Base-by-base conservation (phyloP, 257 asterid genomes). In the Fraxinus pennsylvanica region DNA sequence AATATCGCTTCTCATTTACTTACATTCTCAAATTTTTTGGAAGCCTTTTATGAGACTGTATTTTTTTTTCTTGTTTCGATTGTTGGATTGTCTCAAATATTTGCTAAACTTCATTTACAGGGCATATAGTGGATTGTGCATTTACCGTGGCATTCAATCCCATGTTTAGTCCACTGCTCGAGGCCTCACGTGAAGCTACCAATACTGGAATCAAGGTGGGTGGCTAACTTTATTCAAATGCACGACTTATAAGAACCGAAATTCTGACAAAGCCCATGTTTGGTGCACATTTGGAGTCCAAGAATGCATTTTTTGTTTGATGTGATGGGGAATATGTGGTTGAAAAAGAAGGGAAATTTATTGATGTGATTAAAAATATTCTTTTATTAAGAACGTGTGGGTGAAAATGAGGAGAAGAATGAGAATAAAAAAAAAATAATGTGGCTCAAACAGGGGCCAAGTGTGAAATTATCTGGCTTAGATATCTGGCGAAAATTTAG, bases 121-220 rank as follows among this genome's bases (percentile, higher is more conserved):
- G 99, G 78, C 98, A 81, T 78, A 96, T 96, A 29, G 91, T 96
- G 66, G 99, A 96, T 83, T 93, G 97, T 87, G 98, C 99, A 72
- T 96, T 96, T 84, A 96, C 98, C 36, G 86, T 93, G 84, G 97
- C 99, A 52, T 96, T 96, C 89, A 96, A 96, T 75, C 99, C 99
- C 78, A 96, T 96, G 96, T 96, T 87, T 78, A 77, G 91, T 82
- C 98, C 97, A 5, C 93, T 96, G 75, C 96, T 96, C 74, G 97
- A 93, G 88, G 98, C 99, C 71, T 86, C 99, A 65, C 96, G 97
- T n/a, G 99, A 96, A 89, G 98, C 99, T 81, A 96, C 99, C 5
- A 84, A 96, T 86, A 92, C 88, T 32, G 99, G 99, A 76, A 93
- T 96, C 80, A 96, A 92, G 98, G 99, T 93, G 52, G 76, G 80